These are phyloP conservation scores for Phellinidium pouzarii DNA, from an alignment of 1,284 basidiomycete genomes.

Conservation along the genomic window DNA sequence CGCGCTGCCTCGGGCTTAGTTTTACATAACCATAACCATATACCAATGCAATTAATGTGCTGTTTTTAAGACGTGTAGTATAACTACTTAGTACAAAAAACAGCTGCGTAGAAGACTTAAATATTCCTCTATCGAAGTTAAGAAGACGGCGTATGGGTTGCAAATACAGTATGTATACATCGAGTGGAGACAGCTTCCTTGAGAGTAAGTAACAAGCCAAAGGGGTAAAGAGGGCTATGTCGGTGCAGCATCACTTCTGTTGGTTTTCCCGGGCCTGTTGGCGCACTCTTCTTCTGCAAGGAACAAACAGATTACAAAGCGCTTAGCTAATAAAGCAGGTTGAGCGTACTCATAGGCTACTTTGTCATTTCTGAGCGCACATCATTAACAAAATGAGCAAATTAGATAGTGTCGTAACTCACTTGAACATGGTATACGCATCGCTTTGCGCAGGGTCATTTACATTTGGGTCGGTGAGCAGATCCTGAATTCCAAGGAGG, in stretches of 20 bases:
- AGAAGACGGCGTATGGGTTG: too few relatives aligned
- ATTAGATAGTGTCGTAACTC: constrained; percentile 28
- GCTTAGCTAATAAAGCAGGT: neutral
- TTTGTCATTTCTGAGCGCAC: constrained; percentile 73
- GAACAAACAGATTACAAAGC: constrained; percentile 15
- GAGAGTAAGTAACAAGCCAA: neutral
- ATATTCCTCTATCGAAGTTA: too few relatives aligned
- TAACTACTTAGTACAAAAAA: too few relatives aligned
- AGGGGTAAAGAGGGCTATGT: neutral
- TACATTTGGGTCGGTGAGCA: constrained; percentile 91
- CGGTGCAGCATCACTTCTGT: constrained; percentile 47
- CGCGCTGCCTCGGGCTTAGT: too few relatives aligned
- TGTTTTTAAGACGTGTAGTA: too few relatives aligned
- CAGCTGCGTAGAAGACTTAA: too few relatives aligned
- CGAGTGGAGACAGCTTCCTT: neutral
- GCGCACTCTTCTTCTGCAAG: constrained; percentile 65
- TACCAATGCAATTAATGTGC: too few relatives aligned
- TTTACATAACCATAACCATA: too few relatives aligned
- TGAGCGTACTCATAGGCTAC: constrained; percentile 75
- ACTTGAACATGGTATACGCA: constrained; percentile 98
- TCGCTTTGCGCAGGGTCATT: constrained; percentile 95
- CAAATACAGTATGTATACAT: neutral
- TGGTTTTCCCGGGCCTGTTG: constrained; percentile 82
- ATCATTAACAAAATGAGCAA: neutral
- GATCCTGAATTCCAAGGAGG: constrained; percentile 89